Evolutionary conservation across 441 rosid species (phyloP).

Genomic region (Rhodomyrtus psidioides): DNA sequence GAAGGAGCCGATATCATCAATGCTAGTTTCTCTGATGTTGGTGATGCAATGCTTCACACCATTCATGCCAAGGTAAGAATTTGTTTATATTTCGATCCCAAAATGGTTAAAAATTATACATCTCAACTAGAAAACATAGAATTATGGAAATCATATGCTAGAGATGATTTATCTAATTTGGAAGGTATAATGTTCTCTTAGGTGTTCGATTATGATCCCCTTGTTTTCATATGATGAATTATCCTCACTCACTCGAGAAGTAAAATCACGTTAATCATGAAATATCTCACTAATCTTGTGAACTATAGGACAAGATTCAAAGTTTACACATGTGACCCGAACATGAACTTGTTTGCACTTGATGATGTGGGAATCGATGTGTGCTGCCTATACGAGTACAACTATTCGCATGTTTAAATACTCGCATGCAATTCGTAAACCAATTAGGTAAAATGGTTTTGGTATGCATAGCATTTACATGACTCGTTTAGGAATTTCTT

Average conservation of each 20-base stretch:
- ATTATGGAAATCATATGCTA: not conserved
- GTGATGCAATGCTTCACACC: slow-evolving; percentile 44
- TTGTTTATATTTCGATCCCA: not conserved
- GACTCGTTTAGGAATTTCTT: not conserved
- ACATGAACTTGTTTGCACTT: not conserved
- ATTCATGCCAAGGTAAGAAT: slow-evolving; percentile 46
- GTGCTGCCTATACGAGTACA: not conserved
- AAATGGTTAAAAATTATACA: not conserved
- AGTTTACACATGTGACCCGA: not conserved
- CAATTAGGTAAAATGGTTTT: not conserved
- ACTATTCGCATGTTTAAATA: not conserved
- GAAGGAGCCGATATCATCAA: slow-evolving; percentile 55
- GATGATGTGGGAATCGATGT: not conserved
- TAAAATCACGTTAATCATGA: not conserved
- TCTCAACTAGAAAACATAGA: not conserved
- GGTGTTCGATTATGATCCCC: not conserved
- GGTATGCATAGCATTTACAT: not conserved
- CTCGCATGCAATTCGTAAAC: not conserved
- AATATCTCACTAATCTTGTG: not conserved
- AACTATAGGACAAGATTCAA: not conserved
- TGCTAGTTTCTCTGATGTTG: slow-evolving; percentile 43
- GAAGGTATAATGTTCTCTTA: not conserved
- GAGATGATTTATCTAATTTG: not conserved
- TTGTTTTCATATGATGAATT: not conserved
- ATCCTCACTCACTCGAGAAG: not conserved